These are phyloP conservation scores for Aspergillus nomiae DNA, from an alignment of 2,329 filamentous ascomycete genomes.

Conservation along the genomic window DNA sequence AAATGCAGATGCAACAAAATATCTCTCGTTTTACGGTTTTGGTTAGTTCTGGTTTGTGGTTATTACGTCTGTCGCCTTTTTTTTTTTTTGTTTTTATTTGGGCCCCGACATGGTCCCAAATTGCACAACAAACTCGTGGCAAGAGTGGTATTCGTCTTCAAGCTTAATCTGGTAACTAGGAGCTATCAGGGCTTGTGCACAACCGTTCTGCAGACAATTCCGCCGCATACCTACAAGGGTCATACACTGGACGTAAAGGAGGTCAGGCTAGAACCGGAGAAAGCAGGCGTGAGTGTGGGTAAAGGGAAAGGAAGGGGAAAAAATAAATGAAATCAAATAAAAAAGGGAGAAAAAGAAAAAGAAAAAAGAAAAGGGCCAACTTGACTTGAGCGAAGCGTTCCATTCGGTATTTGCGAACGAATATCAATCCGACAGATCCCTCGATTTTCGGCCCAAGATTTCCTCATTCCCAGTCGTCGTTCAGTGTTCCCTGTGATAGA, in stretches of 20 bases:
- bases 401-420: slow-evolving; percentile 23
- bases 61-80: background rate
- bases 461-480: background rate
- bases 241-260: slow-evolving; percentile 23
- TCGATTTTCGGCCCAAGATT: slow-evolving; percentile 12
- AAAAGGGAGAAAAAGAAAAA: background rate
- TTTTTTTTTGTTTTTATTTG: slow-evolving; percentile 14
- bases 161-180: slow-evolving; percentile 27
- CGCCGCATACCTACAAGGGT: slow-evolving; percentile 28
- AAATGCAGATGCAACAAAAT: background rate
- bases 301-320: background rate
- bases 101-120: slow-evolving; percentile 31
- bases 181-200: slow-evolving; percentile 24
- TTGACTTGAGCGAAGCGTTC: slow-evolving; percentile 20
- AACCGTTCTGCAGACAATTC: slow-evolving; percentile 28
- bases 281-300: slow-evolving; percentile 20
- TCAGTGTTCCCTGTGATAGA: background rate
- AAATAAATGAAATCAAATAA: slow-evolving; percentile 3
- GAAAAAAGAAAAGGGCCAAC: slow-evolving; percentile 8
- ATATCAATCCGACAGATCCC: slow-evolving; percentile 28
- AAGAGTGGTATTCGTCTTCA: slow-evolving; percentile 25
- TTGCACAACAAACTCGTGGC: slow-evolving; percentile 33
- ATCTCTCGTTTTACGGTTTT: background rate
- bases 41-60: background rate
- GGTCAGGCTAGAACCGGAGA: slow-evolving; percentile 27